Evolutionary conservation across 2,329 filamentous ascomycete species (phyloP).

Genomic region (Nannizziopsis barbatae): DNA sequence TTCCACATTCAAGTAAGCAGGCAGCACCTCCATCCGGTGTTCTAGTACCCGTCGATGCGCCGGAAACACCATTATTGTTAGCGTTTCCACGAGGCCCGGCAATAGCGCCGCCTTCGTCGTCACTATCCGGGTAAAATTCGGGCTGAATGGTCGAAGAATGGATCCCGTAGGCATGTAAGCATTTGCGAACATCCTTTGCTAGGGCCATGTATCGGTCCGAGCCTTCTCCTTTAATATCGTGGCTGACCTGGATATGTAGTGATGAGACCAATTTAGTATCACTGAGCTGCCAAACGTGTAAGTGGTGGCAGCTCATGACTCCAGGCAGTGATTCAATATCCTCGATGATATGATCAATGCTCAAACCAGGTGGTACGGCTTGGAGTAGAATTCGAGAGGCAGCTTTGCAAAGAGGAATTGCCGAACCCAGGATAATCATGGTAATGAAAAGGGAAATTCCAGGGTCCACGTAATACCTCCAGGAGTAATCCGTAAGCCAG

Average conservation of each 20-base stretch:
- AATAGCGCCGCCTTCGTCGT: constrained; percentile 21
- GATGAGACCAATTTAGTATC: constrained; percentile 90
- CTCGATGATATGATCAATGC: constrained; percentile 78
- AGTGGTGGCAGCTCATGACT: constrained; percentile 82
- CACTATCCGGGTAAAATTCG: constrained; percentile 49
- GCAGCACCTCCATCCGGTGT: constrained; percentile 24
- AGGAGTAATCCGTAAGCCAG: constrained; percentile 74
- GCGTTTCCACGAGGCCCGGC: too few relatives aligned
- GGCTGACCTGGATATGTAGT: constrained; percentile 83
- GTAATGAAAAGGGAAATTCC: constrained; percentile 91
- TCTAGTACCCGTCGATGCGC: too few relatives aligned
- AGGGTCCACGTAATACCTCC: constrained; percentile 81
- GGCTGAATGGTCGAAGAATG: constrained; percentile 97
- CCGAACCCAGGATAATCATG: constrained; percentile 50
- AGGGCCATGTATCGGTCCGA: constrained; percentile 79
- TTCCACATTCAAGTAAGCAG: constrained; percentile 40
- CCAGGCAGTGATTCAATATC: constrained; percentile 80
- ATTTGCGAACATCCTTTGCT: constrained; percentile 68
- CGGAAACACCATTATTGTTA: too few relatives aligned
- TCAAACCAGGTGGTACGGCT: constrained; percentile 80
- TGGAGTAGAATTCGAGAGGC: constrained; percentile 73
- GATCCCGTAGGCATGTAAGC: constrained; percentile 89
- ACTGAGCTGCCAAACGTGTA: constrained; percentile 95
- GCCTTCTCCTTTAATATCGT: constrained; percentile 73
- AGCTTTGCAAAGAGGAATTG: constrained; percentile 42